Evolutionary conservation across 2,329 filamentous ascomycete species (phyloP).

Genomic region (Penicillium carneum): DNA sequence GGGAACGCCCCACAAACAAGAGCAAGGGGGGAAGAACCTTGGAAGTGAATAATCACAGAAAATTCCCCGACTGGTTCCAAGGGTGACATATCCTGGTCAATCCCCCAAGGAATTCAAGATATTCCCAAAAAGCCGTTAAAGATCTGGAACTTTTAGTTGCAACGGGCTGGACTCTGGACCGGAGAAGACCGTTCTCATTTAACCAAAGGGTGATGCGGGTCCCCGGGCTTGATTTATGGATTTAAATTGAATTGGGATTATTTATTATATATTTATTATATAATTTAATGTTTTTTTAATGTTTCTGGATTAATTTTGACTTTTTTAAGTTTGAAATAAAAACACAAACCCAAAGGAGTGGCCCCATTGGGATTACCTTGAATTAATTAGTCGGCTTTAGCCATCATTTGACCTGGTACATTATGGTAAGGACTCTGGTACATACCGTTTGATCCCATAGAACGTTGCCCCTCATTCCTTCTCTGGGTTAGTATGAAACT

Average conservation of each 20-base stretch:
- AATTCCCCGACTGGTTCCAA: constrained; percentile 39
- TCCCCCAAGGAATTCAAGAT: not conserved
- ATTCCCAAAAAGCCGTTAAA: constrained; percentile 25
- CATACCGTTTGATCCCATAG: not conserved
- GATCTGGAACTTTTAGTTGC: constrained; percentile 34
- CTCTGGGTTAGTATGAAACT: constrained; percentile 18
- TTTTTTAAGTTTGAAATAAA: not conserved
- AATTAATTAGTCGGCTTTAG: not conserved
- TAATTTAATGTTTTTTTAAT: not conserved
- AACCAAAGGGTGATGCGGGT: constrained; percentile 37
- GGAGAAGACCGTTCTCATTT: constrained; percentile 34
- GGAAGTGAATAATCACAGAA: constrained; percentile 24
- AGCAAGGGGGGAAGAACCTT: constrained; percentile 21
- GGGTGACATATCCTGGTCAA: constrained; percentile 3
- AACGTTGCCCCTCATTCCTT: constrained; percentile 21
- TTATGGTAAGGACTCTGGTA: not conserved
- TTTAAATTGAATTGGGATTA: not conserved
- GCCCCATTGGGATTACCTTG: not conserved
- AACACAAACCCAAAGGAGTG: not conserved
- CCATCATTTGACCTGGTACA: not conserved
- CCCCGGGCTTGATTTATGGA: constrained; percentile 3
- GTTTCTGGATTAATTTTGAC: no score
- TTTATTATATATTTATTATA: not conserved
- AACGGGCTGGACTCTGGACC: constrained; percentile 34
- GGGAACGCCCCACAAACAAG: constrained; percentile 31